A percentile compares a stretch with the other conserved stretches of the same genome.
These are phyloP conservation scores for Oryza meyeriana DNA, from an alignment of 176 grass and related monocot genomes.

Conservation along the genomic window DNA sequence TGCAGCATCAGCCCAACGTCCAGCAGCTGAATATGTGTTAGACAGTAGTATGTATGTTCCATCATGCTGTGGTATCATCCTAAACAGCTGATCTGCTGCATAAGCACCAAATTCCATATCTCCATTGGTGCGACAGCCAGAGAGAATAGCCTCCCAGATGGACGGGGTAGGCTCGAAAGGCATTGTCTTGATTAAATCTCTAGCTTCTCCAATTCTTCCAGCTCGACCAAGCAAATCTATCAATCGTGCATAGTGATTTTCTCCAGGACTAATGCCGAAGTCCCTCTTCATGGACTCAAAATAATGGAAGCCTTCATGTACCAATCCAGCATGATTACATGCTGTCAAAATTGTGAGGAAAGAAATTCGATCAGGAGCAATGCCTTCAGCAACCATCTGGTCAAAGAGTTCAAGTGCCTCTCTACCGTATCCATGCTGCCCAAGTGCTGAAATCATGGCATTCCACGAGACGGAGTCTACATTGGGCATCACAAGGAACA, in stretches of 20 bases:
- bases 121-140: constrained; percentile 60
- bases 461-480: constrained; percentile 81
- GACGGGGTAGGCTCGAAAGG: constrained; percentile 60
- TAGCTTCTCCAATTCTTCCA: constrained; percentile 67
- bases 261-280: constrained; percentile 69
- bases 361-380: constrained; percentile 67
- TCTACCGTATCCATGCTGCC: constrained; percentile 73
- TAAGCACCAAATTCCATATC: constrained; percentile 63
- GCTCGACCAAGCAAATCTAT: constrained; percentile 80
- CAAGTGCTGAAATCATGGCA: constrained; percentile 83
- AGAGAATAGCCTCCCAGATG: constrained; percentile 81
- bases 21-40: constrained; percentile 82
- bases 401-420: constrained; percentile 76
- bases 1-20: constrained; percentile 71
- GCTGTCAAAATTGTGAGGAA: constrained; percentile 78
- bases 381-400: constrained; percentile 55
- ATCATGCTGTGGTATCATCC: constrained; percentile 72
- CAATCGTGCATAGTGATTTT: constrained; percentile 77
- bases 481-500: constrained; percentile 69
- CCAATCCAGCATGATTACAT: constrained; percentile 81
- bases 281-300: constrained; percentile 82
- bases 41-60: constrained; percentile 86
- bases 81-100: constrained; percentile 68
- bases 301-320: constrained; percentile 71
- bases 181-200: constrained; percentile 69